Evolutionary conservation across 306 rosid species (phyloP), one percentile per base, ranked within the genome.

Genomic region (Leucaena leucocephala): DNA sequence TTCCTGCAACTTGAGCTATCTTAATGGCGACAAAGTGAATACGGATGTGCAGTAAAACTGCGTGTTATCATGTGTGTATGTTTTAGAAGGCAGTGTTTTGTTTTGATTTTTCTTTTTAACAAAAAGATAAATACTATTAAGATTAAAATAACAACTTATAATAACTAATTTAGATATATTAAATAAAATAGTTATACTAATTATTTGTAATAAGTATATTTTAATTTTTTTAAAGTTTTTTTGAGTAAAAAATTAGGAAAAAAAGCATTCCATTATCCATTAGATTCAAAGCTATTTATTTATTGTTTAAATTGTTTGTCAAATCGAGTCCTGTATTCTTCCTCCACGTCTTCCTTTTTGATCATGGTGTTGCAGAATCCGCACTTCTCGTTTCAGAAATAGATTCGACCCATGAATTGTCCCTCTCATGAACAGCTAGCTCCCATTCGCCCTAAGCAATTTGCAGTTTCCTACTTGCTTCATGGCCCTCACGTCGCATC

Each of bases 391-490:
- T 16, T 85, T 71, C 84, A 61, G 76, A 76, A 57, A 76, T 78
- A 0, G 63, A 55, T 38, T 35, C 76, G 77, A 21, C 33, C 22
- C 16, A 78, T 75, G 87, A 85, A 68, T 58, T 4, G 19, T 34
- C 43, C 43, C 43, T 38, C 42, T 62, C n/a, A 5, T 62, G 2
- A 40, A 80, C 50, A 21, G 6, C 15, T 58, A 14, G 75, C 67
- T 49, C 52, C 87, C 27, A 33, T 76, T 68, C 78, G 85, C 44
- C 75, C 62, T 81, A 27, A 87, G 91, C 85, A 84, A 82, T 81
- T 82, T 89, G 72, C 73, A 44, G 0, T 49, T 3, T 49, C 34
- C 14, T 9, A 22, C 11, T 22, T 58, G 7, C 34, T 21, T 58
- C 34, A 21, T 58, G 35, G 64, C 6, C 14, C 64, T 8, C 64